Percentiles rank a stretch among this genome's conserved stretches.
These are phyloP conservation scores for Nissolia schottii DNA, from an alignment of 306 rosid genomes.

Conservation along the genomic window DNA sequence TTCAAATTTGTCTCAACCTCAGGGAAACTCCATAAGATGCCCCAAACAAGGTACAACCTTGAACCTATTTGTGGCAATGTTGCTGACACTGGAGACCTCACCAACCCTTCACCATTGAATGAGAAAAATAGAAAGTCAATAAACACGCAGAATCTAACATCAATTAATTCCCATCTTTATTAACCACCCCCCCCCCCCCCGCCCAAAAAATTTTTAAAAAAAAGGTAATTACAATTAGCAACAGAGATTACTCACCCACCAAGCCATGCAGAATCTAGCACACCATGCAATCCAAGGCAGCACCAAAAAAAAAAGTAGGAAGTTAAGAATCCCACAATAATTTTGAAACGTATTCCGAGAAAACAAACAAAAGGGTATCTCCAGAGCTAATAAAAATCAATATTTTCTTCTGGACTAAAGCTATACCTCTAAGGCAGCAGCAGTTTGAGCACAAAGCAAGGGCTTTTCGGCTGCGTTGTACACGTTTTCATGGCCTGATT, in stretches of 20 bases:
- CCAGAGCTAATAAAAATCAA: constrained; percentile 2
- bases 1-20: constrained; percentile 42
- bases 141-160: background rate
- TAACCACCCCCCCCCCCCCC: too few relatives aligned
- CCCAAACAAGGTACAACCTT: constrained; percentile 74
- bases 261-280: constrained; percentile 82
- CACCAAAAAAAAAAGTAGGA: background rate
- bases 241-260: constrained; percentile 57
- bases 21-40: constrained; percentile 82
- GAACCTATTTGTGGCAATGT: constrained; percentile 83
- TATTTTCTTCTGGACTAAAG: background rate
- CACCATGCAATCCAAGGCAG: constrained; percentile 19
- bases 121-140: background rate
- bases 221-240: background rate
- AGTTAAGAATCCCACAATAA: background rate
- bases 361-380: constrained; percentile 27
- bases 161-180: background rate
- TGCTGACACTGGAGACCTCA: constrained; percentile 80
- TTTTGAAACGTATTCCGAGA: background rate
- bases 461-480: constrained; percentile 73
- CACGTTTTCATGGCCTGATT: constrained; percentile 59
- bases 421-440: constrained; percentile 78
- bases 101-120: constrained; percentile 49
- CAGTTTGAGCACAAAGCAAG: constrained; percentile 68
- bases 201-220: too few relatives aligned